Percentiles rank a stretch among this genome's conserved stretches.
Evolutionary conservation across 345 rosid genomes (phyloP).

Genomic region (Pseudoturritis turrita): DNA sequence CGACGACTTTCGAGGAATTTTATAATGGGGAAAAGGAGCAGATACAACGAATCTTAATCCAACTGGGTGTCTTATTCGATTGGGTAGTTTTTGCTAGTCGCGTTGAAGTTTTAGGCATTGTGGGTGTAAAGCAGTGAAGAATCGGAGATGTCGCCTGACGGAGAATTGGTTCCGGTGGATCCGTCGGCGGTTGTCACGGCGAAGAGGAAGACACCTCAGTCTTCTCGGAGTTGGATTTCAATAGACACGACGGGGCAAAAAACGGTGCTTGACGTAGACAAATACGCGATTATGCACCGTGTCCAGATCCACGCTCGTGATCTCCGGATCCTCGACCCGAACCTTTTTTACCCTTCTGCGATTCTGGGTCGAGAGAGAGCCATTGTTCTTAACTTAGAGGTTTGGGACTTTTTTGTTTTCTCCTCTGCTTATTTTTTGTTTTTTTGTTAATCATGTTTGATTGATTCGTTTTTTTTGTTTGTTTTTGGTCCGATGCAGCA

Average conservation of each 20-base stretch:
- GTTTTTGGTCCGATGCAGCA: conserved; percentile 43
- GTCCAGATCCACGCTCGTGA: conserved; percentile 96
- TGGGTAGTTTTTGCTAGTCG: not conserved
- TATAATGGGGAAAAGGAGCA: not conserved
- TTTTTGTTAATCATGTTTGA: not conserved
- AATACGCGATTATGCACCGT: conserved; percentile 84
- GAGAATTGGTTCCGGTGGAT: conserved; percentile 64
- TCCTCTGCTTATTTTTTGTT: conserved; percentile 5
- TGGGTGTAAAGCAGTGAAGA: not conserved
- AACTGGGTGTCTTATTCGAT: not conserved
- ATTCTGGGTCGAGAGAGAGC: conserved; percentile 91
- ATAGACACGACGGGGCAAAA: conserved; percentile 53
- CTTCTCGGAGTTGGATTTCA: conserved; percentile 68
- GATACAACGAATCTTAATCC: conserved; percentile 6
- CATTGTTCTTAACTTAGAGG: conserved; percentile 93
- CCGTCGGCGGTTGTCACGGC: conserved; percentile 41
- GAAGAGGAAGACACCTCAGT: conserved; percentile 73
- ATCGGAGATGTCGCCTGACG: conserved; percentile 49
- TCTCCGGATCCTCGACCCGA: conserved; percentile 85
- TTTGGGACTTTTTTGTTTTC: not conserved
- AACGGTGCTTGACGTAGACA: conserved; percentile 73
- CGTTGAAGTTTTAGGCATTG: not conserved
- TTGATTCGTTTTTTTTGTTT: not conserved
- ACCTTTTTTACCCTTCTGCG: conserved; percentile 79
- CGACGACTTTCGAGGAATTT: not conserved